Conservation (phyloP, 2,329 filamentous ascomycete species). For the Aspergillus floridensis region DNA sequence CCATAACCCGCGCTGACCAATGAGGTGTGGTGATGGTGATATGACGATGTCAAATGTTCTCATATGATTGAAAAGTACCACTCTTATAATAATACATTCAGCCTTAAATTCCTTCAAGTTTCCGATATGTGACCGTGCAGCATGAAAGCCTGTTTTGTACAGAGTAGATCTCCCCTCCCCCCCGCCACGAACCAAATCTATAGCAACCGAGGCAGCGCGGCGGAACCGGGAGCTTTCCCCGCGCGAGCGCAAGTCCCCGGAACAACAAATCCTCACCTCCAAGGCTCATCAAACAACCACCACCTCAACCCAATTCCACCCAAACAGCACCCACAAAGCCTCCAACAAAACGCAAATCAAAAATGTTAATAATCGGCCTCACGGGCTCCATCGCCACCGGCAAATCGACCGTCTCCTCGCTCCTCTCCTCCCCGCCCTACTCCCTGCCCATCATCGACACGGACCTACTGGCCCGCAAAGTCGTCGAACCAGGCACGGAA, state of each 20-base stretch:
- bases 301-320: not conserved
- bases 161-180: too few relatives aligned
- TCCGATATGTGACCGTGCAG: too few relatives aligned
- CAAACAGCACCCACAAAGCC: not conserved
- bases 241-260: too few relatives aligned
- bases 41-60: not conserved
- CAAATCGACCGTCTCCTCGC: slow-evolving; percentile 89
- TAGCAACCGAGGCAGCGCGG: not conserved
- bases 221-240: too few relatives aligned
- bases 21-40: not conserved
- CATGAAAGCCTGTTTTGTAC: too few relatives aligned
- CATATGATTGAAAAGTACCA: not conserved
- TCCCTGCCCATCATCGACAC: slow-evolving; percentile 89
- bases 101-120: too few relatives aligned
- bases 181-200: not conserved
- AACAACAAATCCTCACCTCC: too few relatives aligned
- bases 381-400: slow-evolving; percentile 97
- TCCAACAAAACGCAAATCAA: not conserved
- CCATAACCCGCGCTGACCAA: not conserved
- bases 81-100: not conserved
- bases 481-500: slow-evolving; percentile 85
- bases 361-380: slow-evolving; percentile 90
- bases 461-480: slow-evolving; percentile 85
- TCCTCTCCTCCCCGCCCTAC: slow-evolving; percentile 78
- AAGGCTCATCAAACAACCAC: not conserved